Evolutionary conservation across 371 early-diverging fungal species (phyloP), one percentile per base, ranked within the genome.

Genomic region (Mortierella sp.): DNA sequence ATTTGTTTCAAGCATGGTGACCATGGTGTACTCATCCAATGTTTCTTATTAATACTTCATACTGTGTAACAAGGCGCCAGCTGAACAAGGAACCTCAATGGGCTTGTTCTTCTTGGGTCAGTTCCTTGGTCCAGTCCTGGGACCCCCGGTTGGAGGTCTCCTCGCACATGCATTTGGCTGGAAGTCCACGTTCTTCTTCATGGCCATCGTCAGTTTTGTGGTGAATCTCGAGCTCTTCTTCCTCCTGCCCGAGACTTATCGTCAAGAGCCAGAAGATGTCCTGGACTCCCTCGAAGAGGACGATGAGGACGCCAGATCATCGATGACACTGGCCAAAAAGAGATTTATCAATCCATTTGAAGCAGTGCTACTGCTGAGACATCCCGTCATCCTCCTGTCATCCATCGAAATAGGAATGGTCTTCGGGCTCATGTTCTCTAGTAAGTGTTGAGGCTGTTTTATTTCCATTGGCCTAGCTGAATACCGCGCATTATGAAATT

Each of bases 191-290:
- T 92, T 92, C 71, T 92, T 90, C 87, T 72, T 87, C 43, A 76
- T 92, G 66, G 77, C 91, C 1, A 85, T 82, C 22, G 81, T 90
- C 78, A 89, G 91, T 31, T 87, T 83, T 3, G 15, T 89, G 1
- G 83, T 89, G 28, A 76, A 90, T 22, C n/a, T 90, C 1, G 70
- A 91, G n/a, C 86, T 89, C 40, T 34, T 90, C 28, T 85, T 91
- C 63, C 86, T 88, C 47, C 65, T 93, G 61, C 92, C 93, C 8
- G 94, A 94, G 63, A 93, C 93, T 0, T 91, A 91, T 62, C 88
- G 92, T 10, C 49, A 77, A 32, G 85, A 88, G 7, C 72, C 71
- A 4, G 47, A 28, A 42, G 72, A 70, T 54, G 3, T 7, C 7
- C 58, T 71, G 22, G 31, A 37, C 8, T 61, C 28, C 9, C 13